Percentiles rank a stretch among this genome's conserved stretches.
These are phyloP conservation scores for Saccharomyces hybrid DNA, from an alignment of 1,139 yeast species.

Conservation along the genomic window DNA sequence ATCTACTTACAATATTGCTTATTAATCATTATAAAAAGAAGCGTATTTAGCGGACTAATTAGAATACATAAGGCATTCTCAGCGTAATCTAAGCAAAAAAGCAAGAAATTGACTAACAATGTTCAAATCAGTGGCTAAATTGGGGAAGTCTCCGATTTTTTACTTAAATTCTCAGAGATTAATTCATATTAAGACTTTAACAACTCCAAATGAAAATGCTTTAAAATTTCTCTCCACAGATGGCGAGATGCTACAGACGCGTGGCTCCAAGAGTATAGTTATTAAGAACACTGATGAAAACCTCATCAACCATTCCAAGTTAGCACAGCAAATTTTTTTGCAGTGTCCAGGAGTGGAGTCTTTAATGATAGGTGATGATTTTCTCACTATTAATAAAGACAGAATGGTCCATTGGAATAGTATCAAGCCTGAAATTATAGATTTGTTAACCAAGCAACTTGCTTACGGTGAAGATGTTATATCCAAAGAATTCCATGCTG, in stretches of 20 bases:
- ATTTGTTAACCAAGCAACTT: constrained; percentile 74
- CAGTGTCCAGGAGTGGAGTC: constrained; percentile 74
- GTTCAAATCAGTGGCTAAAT: not conserved
- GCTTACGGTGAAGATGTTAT: constrained; percentile 66
- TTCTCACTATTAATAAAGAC: constrained; percentile 77
- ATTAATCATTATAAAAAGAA: not conserved
- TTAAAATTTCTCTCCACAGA: constrained; percentile 74
- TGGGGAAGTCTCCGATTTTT: not conserved
- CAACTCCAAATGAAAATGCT: constrained; percentile 92
- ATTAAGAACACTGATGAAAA: constrained; percentile 47
- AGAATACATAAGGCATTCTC: not conserved
- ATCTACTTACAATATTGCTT: not conserved
- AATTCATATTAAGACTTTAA: constrained; percentile 45
- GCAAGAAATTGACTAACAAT: not conserved
- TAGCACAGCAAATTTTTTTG: constrained; percentile 72
- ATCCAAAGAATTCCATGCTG: constrained; percentile 28
- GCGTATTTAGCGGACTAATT: not conserved
- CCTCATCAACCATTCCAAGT: constrained; percentile 63
- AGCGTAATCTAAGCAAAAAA: not conserved
- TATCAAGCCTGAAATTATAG: constrained; percentile 81
- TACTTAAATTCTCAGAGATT: constrained; percentile 9
- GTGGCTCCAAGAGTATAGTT: constrained; percentile 53
- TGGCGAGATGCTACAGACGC: constrained; percentile 45
- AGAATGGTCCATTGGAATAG: constrained; percentile 59
- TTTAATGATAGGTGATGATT: constrained; percentile 80